phyloP scores from a whole-genome alignment of 306 rosid species.

The Cicer yamashitae region DNA sequence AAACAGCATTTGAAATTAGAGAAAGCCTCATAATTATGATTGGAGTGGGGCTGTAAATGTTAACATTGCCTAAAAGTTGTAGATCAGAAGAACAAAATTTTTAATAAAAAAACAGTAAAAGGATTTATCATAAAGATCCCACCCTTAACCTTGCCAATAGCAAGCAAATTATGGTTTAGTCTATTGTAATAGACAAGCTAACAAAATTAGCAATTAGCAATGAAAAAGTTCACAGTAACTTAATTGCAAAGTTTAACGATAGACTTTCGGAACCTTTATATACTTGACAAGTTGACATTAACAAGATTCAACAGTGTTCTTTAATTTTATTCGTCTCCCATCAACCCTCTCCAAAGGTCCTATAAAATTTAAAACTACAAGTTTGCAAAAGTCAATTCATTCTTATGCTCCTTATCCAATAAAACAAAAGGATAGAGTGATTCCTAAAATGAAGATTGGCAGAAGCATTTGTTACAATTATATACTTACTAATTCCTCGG shows the following conservation, averaged over 20 bases:
- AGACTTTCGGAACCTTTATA: conserved; percentile 35
- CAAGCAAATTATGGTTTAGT: conserved; percentile 31
- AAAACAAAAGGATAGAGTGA: conserved; percentile 33
- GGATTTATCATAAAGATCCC: conserved; percentile 11
- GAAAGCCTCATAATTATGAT: conserved; percentile 23
- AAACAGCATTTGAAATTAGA: conserved; percentile 41
- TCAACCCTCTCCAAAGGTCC: conserved; percentile 30
- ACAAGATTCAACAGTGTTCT: conserved; percentile 25
- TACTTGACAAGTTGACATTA: conserved; percentile 16
- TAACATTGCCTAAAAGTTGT: conserved; percentile 12
- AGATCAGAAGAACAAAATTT: not conserved
- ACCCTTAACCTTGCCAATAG: conserved; percentile 25
- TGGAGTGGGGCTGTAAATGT: conserved; percentile 23
- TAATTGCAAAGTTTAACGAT: conserved; percentile 23
- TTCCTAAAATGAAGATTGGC: conserved; percentile 33
- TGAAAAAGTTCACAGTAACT: conserved; percentile 10
- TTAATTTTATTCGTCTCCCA: conserved; percentile 21
- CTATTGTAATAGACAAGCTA: conserved; percentile 22
- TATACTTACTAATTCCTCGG: conserved; percentile 84
- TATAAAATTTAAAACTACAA: conserved; percentile 7
- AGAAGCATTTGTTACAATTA: conserved; percentile 19
- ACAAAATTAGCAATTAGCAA: conserved; percentile 24
- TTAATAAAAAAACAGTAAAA: not conserved
- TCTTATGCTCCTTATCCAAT: conserved; percentile 26
- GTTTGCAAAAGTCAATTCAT: conserved; percentile 29